phyloP scores from a whole-genome alignment of 352 stramenopile species.

The Pythium utonaiense region DNA sequence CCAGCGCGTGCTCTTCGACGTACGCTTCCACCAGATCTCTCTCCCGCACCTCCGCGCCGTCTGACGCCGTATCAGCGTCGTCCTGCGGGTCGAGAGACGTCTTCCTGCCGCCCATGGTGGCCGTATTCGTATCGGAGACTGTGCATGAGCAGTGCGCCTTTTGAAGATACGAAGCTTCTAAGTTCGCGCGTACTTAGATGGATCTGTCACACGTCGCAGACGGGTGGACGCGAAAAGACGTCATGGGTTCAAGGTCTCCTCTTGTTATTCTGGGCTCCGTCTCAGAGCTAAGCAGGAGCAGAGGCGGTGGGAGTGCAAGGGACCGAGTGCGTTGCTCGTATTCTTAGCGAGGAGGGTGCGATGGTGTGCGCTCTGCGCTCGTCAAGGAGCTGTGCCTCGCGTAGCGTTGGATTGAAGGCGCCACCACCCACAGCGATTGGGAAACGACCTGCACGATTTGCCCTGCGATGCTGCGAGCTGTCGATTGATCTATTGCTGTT shows the following conservation, averaged over 20 bases:
- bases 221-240: neutral
- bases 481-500: slow-evolving; percentile 4
- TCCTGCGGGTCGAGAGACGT: neutral
- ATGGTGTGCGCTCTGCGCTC: neutral
- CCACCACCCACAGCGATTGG: neutral
- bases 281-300: too few species aligned
- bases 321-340: too few species aligned
- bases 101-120: neutral
- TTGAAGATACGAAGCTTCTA: neutral
- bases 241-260: neutral
- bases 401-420: too few species aligned
- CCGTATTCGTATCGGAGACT: neutral
- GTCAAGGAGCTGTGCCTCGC: too few species aligned
- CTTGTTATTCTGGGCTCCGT: neutral
- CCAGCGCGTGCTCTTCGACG: slow-evolving; percentile 62
- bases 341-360: neutral
- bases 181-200: neutral
- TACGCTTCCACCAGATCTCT: slow-evolving; percentile 77
- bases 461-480: neutral
- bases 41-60: slow-evolving; percentile 36
- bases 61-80: neutral
- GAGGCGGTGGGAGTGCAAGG: too few species aligned
- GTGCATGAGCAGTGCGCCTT: neutral
- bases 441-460: neutral
- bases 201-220: neutral